These are phyloP conservation scores for Aspergillus eucalypticola DNA, from an alignment of 2,329 filamentous ascomycete genomes.

Conservation along the genomic window DNA sequence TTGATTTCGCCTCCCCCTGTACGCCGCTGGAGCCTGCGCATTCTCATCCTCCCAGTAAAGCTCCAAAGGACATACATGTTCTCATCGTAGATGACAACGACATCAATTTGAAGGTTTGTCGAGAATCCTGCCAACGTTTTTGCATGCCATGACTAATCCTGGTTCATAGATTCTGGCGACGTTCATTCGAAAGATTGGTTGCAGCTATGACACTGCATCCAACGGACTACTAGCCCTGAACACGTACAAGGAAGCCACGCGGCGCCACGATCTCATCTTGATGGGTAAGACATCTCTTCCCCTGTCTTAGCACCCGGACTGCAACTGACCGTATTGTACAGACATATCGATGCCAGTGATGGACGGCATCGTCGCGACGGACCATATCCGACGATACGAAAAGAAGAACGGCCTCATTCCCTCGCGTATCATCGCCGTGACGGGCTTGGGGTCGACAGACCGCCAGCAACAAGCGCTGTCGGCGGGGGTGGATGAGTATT, in stretches of 20 bases:
- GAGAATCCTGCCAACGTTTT: too few species aligned
- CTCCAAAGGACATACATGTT: constrained; percentile 20
- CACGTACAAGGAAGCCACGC: constrained; percentile 28
- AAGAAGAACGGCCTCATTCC: constrained; percentile 21
- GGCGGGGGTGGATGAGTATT: constrained; percentile 28
- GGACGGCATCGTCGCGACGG: constrained; percentile 45
- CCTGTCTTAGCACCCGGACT: not conserved
- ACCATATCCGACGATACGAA: constrained; percentile 39
- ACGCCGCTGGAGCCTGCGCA: not conserved
- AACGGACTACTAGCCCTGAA: constrained; percentile 43
- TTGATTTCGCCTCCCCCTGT: not conserved
- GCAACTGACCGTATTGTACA: constrained; percentile 13
- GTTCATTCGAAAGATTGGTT: constrained; percentile 38
- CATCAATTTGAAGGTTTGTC: constrained; percentile 36
- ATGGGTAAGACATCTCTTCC: constrained; percentile 27
- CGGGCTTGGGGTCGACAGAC: constrained; percentile 28
- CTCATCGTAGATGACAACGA: constrained; percentile 45
- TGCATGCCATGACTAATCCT: not conserved
- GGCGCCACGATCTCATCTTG: constrained; percentile 36
- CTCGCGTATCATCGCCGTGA: constrained; percentile 30
- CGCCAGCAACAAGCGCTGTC: constrained; percentile 28
- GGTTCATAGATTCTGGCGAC: constrained; percentile 33
- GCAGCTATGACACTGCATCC: constrained; percentile 35
- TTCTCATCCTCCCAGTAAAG: not conserved
- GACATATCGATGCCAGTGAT: constrained; percentile 47